Evolutionary conservation across 1,139 yeast species (phyloP), one percentile per base, ranked within the genome.

Genomic region (Geotrichum fermentans): DNA sequence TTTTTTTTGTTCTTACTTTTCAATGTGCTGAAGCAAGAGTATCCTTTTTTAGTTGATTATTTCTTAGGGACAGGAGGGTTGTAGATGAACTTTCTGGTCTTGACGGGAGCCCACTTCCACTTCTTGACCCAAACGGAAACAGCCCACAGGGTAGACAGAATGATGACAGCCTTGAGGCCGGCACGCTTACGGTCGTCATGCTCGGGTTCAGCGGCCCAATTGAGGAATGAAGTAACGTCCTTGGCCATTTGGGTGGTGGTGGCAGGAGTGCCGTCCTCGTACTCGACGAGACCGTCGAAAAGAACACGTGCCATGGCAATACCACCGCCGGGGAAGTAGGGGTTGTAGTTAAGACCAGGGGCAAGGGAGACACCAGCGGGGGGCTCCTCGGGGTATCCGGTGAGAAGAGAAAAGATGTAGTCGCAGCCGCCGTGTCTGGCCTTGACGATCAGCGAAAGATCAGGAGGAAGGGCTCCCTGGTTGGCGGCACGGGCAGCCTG

Each of bases 401-500:
- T 92, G 73, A 92, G 83, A 68, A 94, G 75, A 36, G 97, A 73
- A 72, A 92, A 92, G 71, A 92, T 85, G 74, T 94, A 92, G 71
- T 94, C 97, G 68, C 87, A 79, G 61, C 89, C 97, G 68, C 97
- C 97, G 47, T 92, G 98, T 80, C 99, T 87, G 61, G 98, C 97
- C 81, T 92, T 92, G 71, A 92, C 95, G 67, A 92, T 88, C 71
- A 92, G 79, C 37, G 97, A 89, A 69, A 92, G 82, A 75, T 92
- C 99, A 57, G 99, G 99, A 56, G 99, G 99, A 60, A 85, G 78
- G 56, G 98, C 97, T 73, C 99, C 98, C 75, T 88, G 97, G 79
- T 92, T 92, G 58, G 96, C 97, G 60, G 98, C 97, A 78, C 98
- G 88, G 48, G 98, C 98, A 58, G 97, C 97, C 75, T 94, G 95